Evolutionary conservation across 495 filamentous ascomycete genomes (phyloP), one percentile per base, ranked within the genome.

Genomic region (Hypoxylon intermedium): DNA sequence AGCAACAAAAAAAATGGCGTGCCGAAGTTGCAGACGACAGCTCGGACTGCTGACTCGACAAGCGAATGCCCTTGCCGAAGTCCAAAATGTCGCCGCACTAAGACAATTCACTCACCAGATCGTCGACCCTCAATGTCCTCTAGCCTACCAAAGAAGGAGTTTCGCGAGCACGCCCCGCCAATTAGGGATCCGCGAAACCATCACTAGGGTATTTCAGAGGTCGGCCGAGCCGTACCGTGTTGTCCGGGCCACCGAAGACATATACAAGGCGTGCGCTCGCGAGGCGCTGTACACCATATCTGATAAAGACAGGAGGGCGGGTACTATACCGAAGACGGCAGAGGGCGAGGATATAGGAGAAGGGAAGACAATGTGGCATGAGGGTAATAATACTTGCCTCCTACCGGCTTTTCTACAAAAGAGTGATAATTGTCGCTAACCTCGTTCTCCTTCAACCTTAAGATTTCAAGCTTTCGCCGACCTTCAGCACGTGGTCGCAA

Each of bases 401-500:
- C 24, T 7, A 4, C 7, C 24, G 24, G 34, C 15, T 15, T 15
- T 11, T 4, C 34, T 13, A 37, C 5, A 3, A 5, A n/a, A 5
- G 13, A 37, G n/a, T 15, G 15, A 91, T 94, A 77, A 40, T 7
- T 47, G 26, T 65, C 15, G 49, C 68, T 72, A 57, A 65, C 40
- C 9, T 19, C 30, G 34, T 9, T 15, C 26, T 18, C 51, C 47
- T 30, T 30, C 24, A 16, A 21, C 21, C 28, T 52, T 11, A 38
- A 76, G 74, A 67, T 63, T 92, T 80, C 47, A 84, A 81, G 11
- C 83, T 97, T 23, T 73, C 77, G 18, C 89, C 91, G 1, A 98
- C 91, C 0, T 98, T 98, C 76, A 89, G 84, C 55, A 93, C 90
- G 42, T 98, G 94, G 95, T 88, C 95, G 5, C 94, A 97, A 70